Conservation (phyloP, 164 flowering plant genomes). For the Platanus orientalis region DNA sequence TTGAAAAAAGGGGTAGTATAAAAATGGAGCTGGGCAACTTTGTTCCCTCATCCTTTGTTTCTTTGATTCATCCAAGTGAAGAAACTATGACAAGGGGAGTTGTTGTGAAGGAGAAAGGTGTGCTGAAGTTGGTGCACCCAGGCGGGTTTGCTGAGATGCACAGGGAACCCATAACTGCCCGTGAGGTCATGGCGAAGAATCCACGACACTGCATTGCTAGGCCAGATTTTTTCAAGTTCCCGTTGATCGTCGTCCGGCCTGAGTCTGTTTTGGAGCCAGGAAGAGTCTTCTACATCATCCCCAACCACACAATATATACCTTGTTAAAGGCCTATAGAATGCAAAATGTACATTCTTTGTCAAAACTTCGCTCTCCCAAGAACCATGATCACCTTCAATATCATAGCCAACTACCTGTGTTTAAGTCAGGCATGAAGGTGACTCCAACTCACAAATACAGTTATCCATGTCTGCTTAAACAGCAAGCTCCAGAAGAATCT, state of each 20-base stretch:
- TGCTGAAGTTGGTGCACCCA: constrained; percentile 54
- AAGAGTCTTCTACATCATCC: constrained; percentile 46
- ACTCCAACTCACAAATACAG: too few relatives aligned
- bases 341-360: too few relatives aligned
- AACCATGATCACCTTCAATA: not conserved
- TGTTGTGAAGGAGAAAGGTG: constrained; percentile 18
- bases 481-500: too few relatives aligned
- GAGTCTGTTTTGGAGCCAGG: constrained; percentile 47
- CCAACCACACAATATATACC: constrained; percentile 34
- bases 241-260: constrained; percentile 56
- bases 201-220: constrained; percentile 57
- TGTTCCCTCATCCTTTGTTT: too few relatives aligned
- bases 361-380: too few relatives aligned
- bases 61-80: too few relatives aligned
- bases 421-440: not conserved
- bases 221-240: constrained; percentile 55
- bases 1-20: too few relatives aligned
- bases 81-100: constrained; percentile 17
- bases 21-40: too few relatives aligned
- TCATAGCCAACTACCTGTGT: not conserved
- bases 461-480: not conserved
- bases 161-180: constrained; percentile 34
- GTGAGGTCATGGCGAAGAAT: constrained; percentile 45
- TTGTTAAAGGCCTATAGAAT: constrained; percentile 24
- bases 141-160: constrained; percentile 43